Base-by-base conservation (phyloP, 164 flowering plant species). In the Sextonia rubra region DNA sequence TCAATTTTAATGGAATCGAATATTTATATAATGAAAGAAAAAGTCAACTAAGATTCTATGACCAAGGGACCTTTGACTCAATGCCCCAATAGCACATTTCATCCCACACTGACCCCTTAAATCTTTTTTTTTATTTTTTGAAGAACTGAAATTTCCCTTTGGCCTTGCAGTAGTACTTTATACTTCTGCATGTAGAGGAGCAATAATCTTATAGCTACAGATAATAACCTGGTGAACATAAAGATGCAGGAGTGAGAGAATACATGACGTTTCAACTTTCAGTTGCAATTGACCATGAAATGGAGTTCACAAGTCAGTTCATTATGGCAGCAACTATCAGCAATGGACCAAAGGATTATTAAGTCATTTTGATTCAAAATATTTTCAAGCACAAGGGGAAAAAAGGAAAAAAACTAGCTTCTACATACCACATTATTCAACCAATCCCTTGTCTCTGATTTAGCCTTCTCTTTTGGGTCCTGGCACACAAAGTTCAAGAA, bases 391-490 rank as follows among this genome's bases (percentile, higher is more conserved):
- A 71, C 44, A 20, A 71, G 5, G 24, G 24, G n/a, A 11, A 27
- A 60, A 32, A 26, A 24, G 29, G 47, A 6, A 60, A 73, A 37
- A 48, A 47, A 1, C 63, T 27, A 26, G 30, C 24, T 23, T 66
- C n/a, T 58, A 1, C 92, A 71, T 87, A 96, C 99, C 98, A 89
- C 91, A 85, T 85, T 92, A 82, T 96, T 96, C 80, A 96, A 77
- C 99, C 99, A 93, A 79, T 96, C 99, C 83, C 99, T 87, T 58
- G 99, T 93, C 85, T 96, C 98, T 72, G 97, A 79, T 80, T 96
- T 96, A 26, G 99, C 99, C 79, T 93, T 96, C 77, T 96, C 99
- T 80, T 84, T 96, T 26, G 99, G 99, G 75, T 96, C 99, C 99
- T 96, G 71, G 62, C 65, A 76, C 60, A 78, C 11, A 69, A 48